A percentile compares a stretch with the other conserved stretches of the same genome.
These are phyloP conservation scores for Daldinia loculata DNA, from an alignment of 495 filamentous ascomycete species.

Conservation along the genomic window DNA sequence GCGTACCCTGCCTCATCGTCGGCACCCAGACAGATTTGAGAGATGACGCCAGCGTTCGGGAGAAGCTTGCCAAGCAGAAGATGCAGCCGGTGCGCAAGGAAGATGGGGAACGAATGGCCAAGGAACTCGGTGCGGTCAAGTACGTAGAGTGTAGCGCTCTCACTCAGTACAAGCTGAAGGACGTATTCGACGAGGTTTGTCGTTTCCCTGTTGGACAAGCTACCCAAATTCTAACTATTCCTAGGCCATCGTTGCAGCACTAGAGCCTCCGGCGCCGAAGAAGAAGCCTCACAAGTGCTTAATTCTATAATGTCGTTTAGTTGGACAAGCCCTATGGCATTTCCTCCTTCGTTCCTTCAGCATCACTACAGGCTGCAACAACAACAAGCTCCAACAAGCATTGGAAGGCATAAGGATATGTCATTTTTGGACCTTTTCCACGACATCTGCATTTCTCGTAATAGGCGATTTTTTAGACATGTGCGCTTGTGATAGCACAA, in stretches of 20 bases:
- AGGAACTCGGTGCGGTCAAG: slow-evolving; percentile 94
- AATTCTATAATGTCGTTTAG: slow-evolving; percentile 54
- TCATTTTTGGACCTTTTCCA: slow-evolving; percentile 25
- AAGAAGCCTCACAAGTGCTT: slow-evolving; percentile 64
- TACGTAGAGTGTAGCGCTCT: slow-evolving; percentile 98
- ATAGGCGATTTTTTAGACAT: slow-evolving; percentile 43
- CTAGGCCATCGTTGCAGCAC: slow-evolving; percentile 87
- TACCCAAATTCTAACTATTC: slow-evolving; percentile 32
- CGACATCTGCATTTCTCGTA: slow-evolving; percentile 42
- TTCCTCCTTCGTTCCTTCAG: slow-evolving; percentile 20
- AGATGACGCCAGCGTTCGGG: slow-evolving; percentile 85
- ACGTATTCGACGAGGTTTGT: slow-evolving; percentile 97
- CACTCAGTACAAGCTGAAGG: slow-evolving; percentile 98
- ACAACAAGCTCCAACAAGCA: slow-evolving; percentile 2
- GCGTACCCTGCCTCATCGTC: slow-evolving; percentile 96
- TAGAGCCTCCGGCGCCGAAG: slow-evolving; percentile 83
- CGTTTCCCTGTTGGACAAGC: slow-evolving; percentile 6
- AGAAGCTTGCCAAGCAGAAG: slow-evolving; percentile 94
- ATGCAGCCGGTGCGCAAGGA: slow-evolving; percentile 91
- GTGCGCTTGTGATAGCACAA: slow-evolving; percentile 41
- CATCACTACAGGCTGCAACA: slow-evolving; percentile 2
- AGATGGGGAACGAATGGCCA: slow-evolving; percentile 95
- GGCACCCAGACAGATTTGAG: slow-evolving; percentile 97
- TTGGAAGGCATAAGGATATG: slow-evolving; percentile 33
- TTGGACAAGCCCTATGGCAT: slow-evolving; percentile 9